Evolutionary conservation across 1,284 basidiomycete genomes (phyloP), one percentile per base, ranked within the genome.

Genomic region (Heterobasidion irregulare): DNA sequence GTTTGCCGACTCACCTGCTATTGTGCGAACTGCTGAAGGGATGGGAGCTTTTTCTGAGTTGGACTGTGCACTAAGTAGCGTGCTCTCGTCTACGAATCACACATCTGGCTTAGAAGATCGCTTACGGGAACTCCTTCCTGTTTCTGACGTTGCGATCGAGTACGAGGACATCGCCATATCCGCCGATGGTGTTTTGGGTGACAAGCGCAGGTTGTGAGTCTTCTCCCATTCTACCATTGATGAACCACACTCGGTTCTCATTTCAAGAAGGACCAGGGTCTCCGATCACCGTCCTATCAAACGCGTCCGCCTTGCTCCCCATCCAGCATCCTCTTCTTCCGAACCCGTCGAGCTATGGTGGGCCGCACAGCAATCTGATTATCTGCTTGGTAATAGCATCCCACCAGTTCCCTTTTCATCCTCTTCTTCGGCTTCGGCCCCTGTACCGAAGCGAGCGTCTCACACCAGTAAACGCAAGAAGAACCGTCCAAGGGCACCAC

Each of bases 21-120:
- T 96, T 35, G 67, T 84, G 10, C 84, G 94, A n/a, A 92, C 89
- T 0, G 74, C 84, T 0, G 78, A 84, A 58, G 80, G 83, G 32
- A 96, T 96, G 92, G 65, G 74, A 1, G 60, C 72, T 50, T 90
- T 90, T 61, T 64, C 66, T 35, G 71, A 77, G 45, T 70, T 90
- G 8, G 85, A 89, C 59, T 64, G 59, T 12, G 78, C 78, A 16
- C 62, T 75, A 16, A 70, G 73, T 36, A 50, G 36, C 7, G 50
- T 53, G 5, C 51, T 60, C 32, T 57, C 50, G 7, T 61, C 61
- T 52, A 51, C 56, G 50, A 60, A 32, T 0, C 43, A 54, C 6
- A 57, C n/a, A 43, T 54, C 53, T 43, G 58, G 41, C 34, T 35
- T 71, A 33, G 61, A 72, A 51, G 71, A 76, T 18, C 68, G 67